Conservation (phyloP, 768 basidiomycete species). For the Boletus sensibilis region DNA sequence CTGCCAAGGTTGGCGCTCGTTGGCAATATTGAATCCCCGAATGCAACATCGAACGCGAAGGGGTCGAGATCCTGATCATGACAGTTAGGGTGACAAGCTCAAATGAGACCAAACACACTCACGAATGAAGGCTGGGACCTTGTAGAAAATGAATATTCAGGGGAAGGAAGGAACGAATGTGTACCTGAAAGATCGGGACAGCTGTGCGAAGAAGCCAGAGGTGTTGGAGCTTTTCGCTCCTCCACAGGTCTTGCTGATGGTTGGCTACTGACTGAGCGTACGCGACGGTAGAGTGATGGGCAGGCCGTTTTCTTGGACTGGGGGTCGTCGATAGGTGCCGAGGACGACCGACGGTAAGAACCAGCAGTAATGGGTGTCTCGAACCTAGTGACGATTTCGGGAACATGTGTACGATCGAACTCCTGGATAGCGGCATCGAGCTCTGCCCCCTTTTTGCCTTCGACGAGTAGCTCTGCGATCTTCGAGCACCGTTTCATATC, state of each 20-base stretch:
- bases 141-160: slow-evolving; percentile 25
- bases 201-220: slow-evolving; percentile 18
- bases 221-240: background rate
- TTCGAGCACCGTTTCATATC: slow-evolving; percentile 62
- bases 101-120: slow-evolving; percentile 26
- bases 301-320: slow-evolving; percentile 33
- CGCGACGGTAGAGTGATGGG: slow-evolving; percentile 17
- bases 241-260: slow-evolving; percentile 14
- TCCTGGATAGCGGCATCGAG: slow-evolving; percentile 62
- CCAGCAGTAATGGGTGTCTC: slow-evolving; percentile 73
- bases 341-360: slow-evolving; percentile 66
- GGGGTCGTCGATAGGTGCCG: slow-evolving; percentile 49
- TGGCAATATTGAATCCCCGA: slow-evolving; percentile 31
- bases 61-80: slow-evolving; percentile 28
- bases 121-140: slow-evolving; percentile 53
- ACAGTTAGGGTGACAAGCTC: slow-evolving; percentile 4
- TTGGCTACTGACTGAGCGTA: slow-evolving; percentile 27
- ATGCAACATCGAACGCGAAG: slow-evolving; percentile 29
- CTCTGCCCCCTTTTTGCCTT: slow-evolving; percentile 63
- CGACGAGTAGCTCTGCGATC: slow-evolving; percentile 64
- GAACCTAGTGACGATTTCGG: slow-evolving; percentile 68
- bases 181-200: slow-evolving; percentile 34
- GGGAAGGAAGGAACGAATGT: slow-evolving; percentile 36
- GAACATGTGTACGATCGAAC: slow-evolving; percentile 51
- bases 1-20: slow-evolving; percentile 13